Base-by-base conservation (phyloP, 805 yeast species). In the Pichia nakasei region DNA sequence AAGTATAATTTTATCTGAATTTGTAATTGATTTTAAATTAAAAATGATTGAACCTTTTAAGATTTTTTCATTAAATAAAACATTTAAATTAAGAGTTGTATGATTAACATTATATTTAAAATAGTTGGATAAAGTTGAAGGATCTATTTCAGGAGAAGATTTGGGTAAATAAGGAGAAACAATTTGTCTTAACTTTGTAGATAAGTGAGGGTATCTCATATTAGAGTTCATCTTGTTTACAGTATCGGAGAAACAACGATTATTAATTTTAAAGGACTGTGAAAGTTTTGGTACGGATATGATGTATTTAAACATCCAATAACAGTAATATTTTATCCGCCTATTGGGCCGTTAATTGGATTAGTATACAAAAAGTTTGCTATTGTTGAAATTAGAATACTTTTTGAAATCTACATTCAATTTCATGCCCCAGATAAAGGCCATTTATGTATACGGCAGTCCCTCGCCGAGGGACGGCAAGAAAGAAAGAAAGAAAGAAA, bases 111-210 rank as follows among this genome's bases (percentile, higher is more conserved):
- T 52, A 55, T 85, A 81, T 24, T 63, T 51, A 17, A 53, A 51
- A 60, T 85, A 88, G 59, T 82, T 84, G 35, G 95, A 86, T 38
- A 80, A 67, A 3, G 96, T 85, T 2, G 94, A 82, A 21, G 83
- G 82, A 60, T 88, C 96, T 11, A 57, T 45, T 52, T 79, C 85
- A 4, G 86, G 76, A 1, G 73, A 69, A 7, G 47, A 40, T 9
- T 43, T 45, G 1, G 76, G 76, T 24, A 64, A 53, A 46, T 61
- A 63, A 15, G 61, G 52, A 3, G 46, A 45, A 32, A 65, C 27
- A 12, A 65, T 51, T 15, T 52, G 41, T 15, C 51, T 42, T 17
- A 61, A 35, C 19, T 56, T 51, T 3, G 56, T 39, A 4, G 63
- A 58, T 13, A 59, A 41, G 35, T 61, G 48, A 1, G 63, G 61